Evolutionary conservation across 441 rosid species (phyloP).

Genomic region (Bruguiera hainesii): DNA sequence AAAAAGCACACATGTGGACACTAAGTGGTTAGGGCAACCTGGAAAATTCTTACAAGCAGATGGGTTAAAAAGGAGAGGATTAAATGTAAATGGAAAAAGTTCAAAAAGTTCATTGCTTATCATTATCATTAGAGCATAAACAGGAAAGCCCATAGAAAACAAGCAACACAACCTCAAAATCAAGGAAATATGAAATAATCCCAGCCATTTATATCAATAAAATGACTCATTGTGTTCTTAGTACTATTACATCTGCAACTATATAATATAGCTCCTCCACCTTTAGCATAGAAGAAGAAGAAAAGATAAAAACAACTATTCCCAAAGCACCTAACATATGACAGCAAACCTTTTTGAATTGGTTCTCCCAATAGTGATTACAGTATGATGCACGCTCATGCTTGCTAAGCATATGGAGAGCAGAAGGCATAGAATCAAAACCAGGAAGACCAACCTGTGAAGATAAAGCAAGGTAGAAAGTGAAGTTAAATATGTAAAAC

Average conservation of each 20-base stretch:
- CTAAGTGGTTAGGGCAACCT: not conserved
- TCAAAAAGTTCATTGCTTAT: not conserved
- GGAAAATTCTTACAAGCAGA: not conserved
- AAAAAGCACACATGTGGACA: not conserved
- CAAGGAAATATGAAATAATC: too few relatives aligned
- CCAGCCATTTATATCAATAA: too few relatives aligned
- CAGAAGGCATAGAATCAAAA: conserved; percentile 97
- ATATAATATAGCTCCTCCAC: not conserved
- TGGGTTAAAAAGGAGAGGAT: not conserved
- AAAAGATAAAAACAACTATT: not conserved
- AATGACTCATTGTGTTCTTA: too few relatives aligned
- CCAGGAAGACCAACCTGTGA: conserved; percentile 99
- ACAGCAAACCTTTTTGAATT: conserved; percentile 80
- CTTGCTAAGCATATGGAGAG: conserved; percentile 85
- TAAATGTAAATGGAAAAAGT: not conserved
- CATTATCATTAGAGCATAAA: not conserved
- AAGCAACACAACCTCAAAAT: conserved; percentile 2
- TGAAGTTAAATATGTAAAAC: not conserved
- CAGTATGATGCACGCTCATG: conserved; percentile 98
- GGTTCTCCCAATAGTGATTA: conserved; percentile 96
- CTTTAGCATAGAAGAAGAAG: not conserved
- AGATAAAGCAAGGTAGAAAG: conserved; percentile 14
- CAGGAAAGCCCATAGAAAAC: conserved; percentile 5
- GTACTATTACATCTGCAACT: not conserved
- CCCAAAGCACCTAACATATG: conserved; percentile 1